These are phyloP conservation scores for Backusella tarrabulga DNA, from an alignment of 192 early-diverging fungal species.

Conservation along the genomic window DNA sequence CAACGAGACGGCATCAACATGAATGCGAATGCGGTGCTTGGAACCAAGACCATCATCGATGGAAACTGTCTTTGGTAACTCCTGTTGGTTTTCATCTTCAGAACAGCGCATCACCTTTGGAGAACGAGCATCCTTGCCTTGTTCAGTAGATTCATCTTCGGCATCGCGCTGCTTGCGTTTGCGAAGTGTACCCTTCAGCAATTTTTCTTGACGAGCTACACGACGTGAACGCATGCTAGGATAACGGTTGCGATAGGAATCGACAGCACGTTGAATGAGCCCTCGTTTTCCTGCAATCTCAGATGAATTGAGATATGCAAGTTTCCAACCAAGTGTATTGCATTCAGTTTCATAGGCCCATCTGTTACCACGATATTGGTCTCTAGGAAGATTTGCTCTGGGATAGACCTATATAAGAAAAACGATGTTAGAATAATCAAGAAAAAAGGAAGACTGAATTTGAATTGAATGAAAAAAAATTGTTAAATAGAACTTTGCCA, in stretches of 20 bases:
- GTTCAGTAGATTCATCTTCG: conserved; percentile 13
- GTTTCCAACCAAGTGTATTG: conserved; percentile 81
- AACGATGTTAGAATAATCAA: not conserved
- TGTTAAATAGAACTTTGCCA: not conserved
- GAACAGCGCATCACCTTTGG: not conserved
- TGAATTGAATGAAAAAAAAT: not conserved
- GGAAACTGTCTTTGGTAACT: conserved; percentile 23
- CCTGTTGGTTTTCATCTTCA: not conserved
- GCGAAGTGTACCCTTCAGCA: conserved; percentile 52
- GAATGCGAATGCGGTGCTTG: conserved; percentile 39
- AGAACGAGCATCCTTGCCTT: not conserved
- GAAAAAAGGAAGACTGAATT: not conserved
- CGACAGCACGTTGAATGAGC: conserved; percentile 82
- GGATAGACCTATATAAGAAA: conserved; percentile 55
- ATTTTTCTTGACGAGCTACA: conserved; percentile 71
- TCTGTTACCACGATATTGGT: conserved; percentile 75
- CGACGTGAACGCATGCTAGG: conserved; percentile 72
- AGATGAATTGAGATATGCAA: conserved; percentile 73
- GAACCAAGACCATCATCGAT: conserved; percentile 31
- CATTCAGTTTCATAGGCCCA: conserved; percentile 86
- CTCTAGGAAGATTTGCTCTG: conserved; percentile 62
- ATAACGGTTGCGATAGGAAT: conserved; percentile 72
- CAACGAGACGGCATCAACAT: conserved; percentile 50
- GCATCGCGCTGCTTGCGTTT: conserved; percentile 38
- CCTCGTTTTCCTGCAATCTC: conserved; percentile 69